Base-by-base conservation (phyloP, 768 basidiomycete species). In the Austroboletus eburneus region DNA sequence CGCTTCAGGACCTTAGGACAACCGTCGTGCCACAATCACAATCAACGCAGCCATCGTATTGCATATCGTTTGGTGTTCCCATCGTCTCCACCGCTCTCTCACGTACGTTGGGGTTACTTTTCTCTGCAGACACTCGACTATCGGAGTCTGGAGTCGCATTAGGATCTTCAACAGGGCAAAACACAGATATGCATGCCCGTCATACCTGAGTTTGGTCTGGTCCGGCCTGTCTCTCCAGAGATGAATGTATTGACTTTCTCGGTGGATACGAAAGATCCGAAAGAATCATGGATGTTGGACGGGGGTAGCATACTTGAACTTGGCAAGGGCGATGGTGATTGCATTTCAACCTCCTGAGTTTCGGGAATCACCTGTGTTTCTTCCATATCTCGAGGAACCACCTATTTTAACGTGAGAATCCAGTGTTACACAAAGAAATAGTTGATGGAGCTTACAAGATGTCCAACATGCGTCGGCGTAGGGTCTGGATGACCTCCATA, bases 21-120 rank as follows among this genome's bases (percentile, higher is more conserved):
- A 85, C 87, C 41, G 50, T 52, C 45, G 86, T 73, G 5, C 77
- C 81, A 56, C 88, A 91, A 51, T 85, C 83, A 55, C 88, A 90
- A n/a, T 80, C 67, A 20, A 84, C 53, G 3, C 68, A 74, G 9
- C 65, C 66, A 50, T 77, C 73, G 9, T 56, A 61, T 27, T 57
- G 59, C 30, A 48, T 42, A 18, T 32, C 37, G 30, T 51, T 49
- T 36, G 45, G 44, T 33, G 36, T 46, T 45, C 46, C 40, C 55
- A 49, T 39, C n/a, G 22, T 46, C 38, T 41, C 49, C n/a, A 23
- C 16, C 1, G 23, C 9, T 42, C 20, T 35, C 29, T n/a, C 29
- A n/a, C 18, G 10, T 18, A 39, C 14, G 24, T 9, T 21, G 14
- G 20, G 24, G 32, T 56, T 34, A 42, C 49, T 43, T 2, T 37